phyloP scores from a whole-genome alignment of 2,329 filamentous ascomycete genomes.

The Nemania bipapillata region DNA sequence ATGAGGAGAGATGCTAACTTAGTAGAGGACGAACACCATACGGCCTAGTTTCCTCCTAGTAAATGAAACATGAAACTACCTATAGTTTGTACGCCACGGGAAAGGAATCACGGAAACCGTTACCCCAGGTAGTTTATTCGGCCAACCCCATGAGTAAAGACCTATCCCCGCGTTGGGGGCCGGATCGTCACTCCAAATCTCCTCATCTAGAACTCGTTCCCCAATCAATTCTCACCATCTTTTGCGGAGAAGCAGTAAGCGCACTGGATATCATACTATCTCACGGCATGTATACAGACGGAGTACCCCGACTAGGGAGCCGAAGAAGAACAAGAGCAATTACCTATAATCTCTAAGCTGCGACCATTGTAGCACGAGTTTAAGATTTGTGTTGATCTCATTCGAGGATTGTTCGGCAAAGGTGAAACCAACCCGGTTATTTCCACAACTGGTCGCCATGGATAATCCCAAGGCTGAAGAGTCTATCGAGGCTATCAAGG shows the following conservation, averaged over 20 bases:
- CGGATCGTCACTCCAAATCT: constrained; percentile 7
- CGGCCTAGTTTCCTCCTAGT: not conserved
- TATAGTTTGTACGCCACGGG: not conserved
- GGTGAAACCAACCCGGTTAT: not conserved
- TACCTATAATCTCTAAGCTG: not conserved
- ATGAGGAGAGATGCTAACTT: not conserved
- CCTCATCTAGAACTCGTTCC: constrained; percentile 17
- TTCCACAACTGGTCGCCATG: constrained; percentile 3
- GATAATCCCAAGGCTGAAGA: constrained; percentile 16
- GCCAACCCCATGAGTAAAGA: constrained; percentile 22
- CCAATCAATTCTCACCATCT: not conserved
- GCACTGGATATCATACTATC: not conserved
- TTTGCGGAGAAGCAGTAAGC: constrained; percentile 8
- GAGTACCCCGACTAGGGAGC: not conserved
- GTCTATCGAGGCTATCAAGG: constrained; percentile 18
- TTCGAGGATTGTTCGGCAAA: not conserved
- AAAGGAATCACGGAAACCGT: constrained; percentile 10
- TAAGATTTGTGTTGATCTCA: not conserved
- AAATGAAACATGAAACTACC: not conserved
- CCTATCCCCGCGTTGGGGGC: constrained; percentile 22
- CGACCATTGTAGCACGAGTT: not conserved
- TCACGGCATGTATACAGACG: not conserved
- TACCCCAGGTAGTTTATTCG: constrained; percentile 5
- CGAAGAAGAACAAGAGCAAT: not conserved
- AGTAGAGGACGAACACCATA: not conserved